Evolutionary conservation across 2,329 filamentous ascomycete species (phyloP).

Genomic region (Colletotrichum siamense): DNA sequence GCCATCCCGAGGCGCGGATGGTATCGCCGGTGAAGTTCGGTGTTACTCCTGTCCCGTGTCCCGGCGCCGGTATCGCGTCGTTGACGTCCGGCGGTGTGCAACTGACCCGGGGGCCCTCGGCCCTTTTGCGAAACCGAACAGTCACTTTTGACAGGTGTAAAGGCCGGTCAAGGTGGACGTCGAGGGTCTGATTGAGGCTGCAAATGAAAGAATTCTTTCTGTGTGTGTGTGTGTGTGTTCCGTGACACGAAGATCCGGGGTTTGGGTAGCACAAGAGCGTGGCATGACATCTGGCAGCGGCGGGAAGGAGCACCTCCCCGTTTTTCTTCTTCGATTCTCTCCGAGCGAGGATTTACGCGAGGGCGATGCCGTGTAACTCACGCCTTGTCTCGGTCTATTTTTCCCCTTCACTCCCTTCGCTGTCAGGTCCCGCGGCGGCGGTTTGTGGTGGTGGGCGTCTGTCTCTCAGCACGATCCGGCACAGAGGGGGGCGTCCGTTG

Average conservation of each 20-base stretch:
- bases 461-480: neutral
- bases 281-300: neutral
- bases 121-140: neutral
- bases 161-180: neutral
- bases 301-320: neutral
- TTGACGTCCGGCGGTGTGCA: neutral
- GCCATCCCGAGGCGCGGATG: neutral
- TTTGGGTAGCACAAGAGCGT: neutral
- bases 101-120: neutral
- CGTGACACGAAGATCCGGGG: slow-evolving; percentile 6
- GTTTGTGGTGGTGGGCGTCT: neutral
- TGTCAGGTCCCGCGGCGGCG: neutral
- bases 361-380: neutral
- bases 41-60: neutral
- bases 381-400: neutral
- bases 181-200: neutral
- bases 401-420: neutral
- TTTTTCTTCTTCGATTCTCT: neutral
- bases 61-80: neutral
- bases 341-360: neutral
- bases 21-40: neutral
- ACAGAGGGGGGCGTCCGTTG: neutral
- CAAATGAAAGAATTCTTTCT: neutral
- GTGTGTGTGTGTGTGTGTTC: neutral
- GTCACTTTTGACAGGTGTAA: neutral